Evolutionary conservation across 768 basidiomycete species (phyloP), one percentile per base, ranked within the genome.

Genomic region (Lentinula edodes): DNA sequence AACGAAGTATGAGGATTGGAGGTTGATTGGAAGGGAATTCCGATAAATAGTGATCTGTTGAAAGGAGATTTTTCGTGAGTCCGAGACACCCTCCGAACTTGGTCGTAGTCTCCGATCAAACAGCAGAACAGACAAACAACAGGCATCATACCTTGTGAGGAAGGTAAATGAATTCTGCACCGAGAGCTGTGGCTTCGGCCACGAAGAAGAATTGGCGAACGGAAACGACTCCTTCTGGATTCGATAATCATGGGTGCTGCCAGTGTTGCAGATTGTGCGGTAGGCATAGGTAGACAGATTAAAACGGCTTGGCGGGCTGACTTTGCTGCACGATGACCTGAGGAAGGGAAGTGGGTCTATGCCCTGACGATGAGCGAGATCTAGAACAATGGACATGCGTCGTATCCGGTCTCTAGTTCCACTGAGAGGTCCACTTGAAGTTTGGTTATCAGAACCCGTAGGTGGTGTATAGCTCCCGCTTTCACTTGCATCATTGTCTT

Each of bases 341-440:
- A 20, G 54, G 56, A 5, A 20, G 56, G 3, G 56, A 42, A 13
- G 41, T 58, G 18, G 28, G 41, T 38, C 55, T 57, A 45, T 34
- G 55, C 6, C 50, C n/a, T 52, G 34, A 35, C 41, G 56, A 50
- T 28, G 53, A 56, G 32, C 48, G 32, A 15, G 50, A 48, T 36
- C 46, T 34, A 0, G 41, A 48, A 83, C 8, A 82, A 82, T 1
- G 71, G 73, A 64, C 82, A 84, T 15, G 83, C 69, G 64, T 84
- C 80, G 64, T 83, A 83, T 13, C 82, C 82, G 18, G 79, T 82
- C 66, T 82, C 75, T 73, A 16, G 71, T 72, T 34, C 57, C 57
- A 38, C 59, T 60, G 39, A 60, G 51, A 39, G 51, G 48, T 39
- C 61, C 43, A 42, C 58, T 58, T 12, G 36, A 36, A 34, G 51